A percentile compares a stretch with the other conserved stretches of the same genome.
Conservation (phyloP, 768 basidiomycete species). For the Serendipita sp. region DNA sequence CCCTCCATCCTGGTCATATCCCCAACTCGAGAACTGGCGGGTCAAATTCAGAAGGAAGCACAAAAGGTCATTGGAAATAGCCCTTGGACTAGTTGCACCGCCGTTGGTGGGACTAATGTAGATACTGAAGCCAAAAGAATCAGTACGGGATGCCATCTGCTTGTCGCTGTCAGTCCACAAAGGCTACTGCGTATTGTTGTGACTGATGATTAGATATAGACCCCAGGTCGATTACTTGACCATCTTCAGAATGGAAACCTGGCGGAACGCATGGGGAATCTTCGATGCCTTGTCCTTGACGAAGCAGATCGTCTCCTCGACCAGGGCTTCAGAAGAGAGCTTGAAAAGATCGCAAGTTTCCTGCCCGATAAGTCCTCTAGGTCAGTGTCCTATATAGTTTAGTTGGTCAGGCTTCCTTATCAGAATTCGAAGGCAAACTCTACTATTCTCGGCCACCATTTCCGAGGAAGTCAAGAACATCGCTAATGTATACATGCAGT, state of each 20-base stretch:
- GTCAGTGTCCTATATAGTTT: no score
- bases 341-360: slow-evolving; percentile 14
- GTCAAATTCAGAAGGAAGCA: slow-evolving; percentile 12
- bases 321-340: slow-evolving; percentile 20
- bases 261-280: slow-evolving; percentile 21
- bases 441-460: slow-evolving; percentile 31
- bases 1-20: slow-evolving; percentile 22
- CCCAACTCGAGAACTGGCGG: slow-evolving; percentile 25
- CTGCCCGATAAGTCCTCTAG: slow-evolving; percentile 10
- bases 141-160: slow-evolving; percentile 10
- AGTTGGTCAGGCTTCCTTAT: no score
- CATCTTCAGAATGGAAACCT: slow-evolving; percentile 24
- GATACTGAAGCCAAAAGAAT: slow-evolving; percentile 20
- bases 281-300: slow-evolving; percentile 27
- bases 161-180: neutral
- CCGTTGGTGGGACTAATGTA: slow-evolving; percentile 41
- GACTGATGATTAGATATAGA: slow-evolving; percentile 19
- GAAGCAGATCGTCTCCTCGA: slow-evolving; percentile 28
- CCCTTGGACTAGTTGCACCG: slow-evolving; percentile 28
- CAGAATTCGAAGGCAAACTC: slow-evolving; percentile 22
- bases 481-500: slow-evolving; percentile 20
- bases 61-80: slow-evolving; percentile 26
- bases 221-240: slow-evolving; percentile 26
- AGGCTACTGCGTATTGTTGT: slow-evolving; percentile 12
- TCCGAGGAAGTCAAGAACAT: slow-evolving; percentile 29